phyloP scores from a whole-genome alignment of 2,329 filamentous ascomycete genomes.

The Eurotiales sp. region DNA sequence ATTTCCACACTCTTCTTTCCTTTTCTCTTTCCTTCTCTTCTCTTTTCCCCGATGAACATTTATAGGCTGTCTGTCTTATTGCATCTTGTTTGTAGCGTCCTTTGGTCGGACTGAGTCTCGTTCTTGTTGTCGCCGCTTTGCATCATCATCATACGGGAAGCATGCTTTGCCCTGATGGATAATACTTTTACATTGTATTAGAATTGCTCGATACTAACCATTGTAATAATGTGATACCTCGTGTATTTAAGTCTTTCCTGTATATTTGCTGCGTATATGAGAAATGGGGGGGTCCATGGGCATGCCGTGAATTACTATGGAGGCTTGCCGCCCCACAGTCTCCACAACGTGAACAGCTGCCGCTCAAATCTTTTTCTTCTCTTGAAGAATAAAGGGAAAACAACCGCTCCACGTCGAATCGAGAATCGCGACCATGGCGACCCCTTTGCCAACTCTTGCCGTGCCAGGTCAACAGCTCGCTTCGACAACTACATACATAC shows the following conservation, averaged over 20 bases:
- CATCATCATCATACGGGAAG: background rate
- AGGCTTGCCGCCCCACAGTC: too few relatives aligned
- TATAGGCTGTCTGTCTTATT: slow-evolving; percentile 8
- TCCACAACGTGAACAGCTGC: too few relatives aligned
- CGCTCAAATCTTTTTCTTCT: too few relatives aligned
- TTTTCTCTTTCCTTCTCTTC: background rate
- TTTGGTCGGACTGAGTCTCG: slow-evolving; percentile 11
- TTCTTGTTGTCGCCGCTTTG: background rate
- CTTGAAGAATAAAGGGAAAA: too few relatives aligned
- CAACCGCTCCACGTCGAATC: too few relatives aligned
- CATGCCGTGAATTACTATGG: too few relatives aligned
- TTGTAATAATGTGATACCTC: slow-evolving; percentile 17
- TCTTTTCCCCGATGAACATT: slow-evolving; percentile 7
- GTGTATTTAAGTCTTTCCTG: slow-evolving; percentile 27
- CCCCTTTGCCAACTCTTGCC: slow-evolving; percentile 50
- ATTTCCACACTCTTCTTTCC: background rate
- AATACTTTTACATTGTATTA: slow-evolving; percentile 12
- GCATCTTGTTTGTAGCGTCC: slow-evolving; percentile 15
- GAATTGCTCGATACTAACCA: slow-evolving; percentile 9
- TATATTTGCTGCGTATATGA: too few relatives aligned
- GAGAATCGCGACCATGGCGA: slow-evolving; percentile 22
- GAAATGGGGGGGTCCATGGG: too few relatives aligned
- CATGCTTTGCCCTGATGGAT: background rate
- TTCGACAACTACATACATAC: slow-evolving; percentile 59
- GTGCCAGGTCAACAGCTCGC: slow-evolving; percentile 82